Base-by-base conservation (phyloP, 2,329 filamentous ascomycete species). In the Aquanectria penicillioides region DNA sequence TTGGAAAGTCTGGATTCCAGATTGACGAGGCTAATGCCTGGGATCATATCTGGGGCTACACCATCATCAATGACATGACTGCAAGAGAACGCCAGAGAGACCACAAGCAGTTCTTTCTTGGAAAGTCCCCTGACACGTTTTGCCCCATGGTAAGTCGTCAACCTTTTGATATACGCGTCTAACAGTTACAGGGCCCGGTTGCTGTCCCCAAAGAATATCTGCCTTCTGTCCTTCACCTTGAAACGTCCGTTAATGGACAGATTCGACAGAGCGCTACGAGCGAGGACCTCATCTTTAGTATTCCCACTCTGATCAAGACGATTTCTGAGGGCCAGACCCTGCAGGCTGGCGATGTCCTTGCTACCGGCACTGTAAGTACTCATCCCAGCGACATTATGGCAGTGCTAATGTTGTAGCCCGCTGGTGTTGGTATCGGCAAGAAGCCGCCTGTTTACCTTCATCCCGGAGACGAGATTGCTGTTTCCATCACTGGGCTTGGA, bases 101-200 rank as follows among this genome's bases (percentile, higher is more conserved):
- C 56, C 84, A 86, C 54, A 86, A 86, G 67, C 85, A 87, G 61
- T 87, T 86, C 66, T 86, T 81, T 50, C 79, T 87, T 43, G 84
- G 84, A 6, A 86, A 86, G 66, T 83, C 79, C 0, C 71, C 78
- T 0, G 83, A 86, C 66, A 84, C 81, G 0, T 85, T 81, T 61
- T 86, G 82, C 59, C 83, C 83, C n/a, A n/a, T n/a, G n/a, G n/a
- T n/a, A n/a, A n/a, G n/a, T n/a, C n/a, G n/a, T n/a, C n/a, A n/a
- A n/a, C n/a, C n/a, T n/a, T n/a, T n/a, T n/a, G n/a, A n/a, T n/a
- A n/a, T n/a, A n/a, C n/a, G n/a, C n/a, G n/a, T n/a, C n/a, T n/a
- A n/a, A n/a, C n/a, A n/a, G n/a, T 15, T 8, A 12, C 13, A 80
- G 75, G 83, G 83, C 0, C 83, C 83, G 0, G 75, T 85, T 18